Conservation (phyloP, 1,284 basidiomycete genomes). For the Moesziomyces antarcticus region DNA sequence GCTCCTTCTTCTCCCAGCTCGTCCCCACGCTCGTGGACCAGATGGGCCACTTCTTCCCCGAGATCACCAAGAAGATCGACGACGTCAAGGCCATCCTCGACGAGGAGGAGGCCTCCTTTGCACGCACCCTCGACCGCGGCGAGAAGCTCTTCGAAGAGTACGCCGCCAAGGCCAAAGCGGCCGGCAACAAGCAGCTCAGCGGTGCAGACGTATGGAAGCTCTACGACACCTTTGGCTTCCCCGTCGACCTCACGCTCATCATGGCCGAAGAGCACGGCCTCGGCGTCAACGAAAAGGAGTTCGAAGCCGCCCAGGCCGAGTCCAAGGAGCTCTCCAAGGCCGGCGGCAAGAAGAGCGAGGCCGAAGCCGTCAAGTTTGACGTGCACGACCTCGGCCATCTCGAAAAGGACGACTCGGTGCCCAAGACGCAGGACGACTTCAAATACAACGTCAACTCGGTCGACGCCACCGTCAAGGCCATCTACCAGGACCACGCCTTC, state of each 20-base stretch:
- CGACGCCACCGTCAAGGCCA: constrained; percentile 80
- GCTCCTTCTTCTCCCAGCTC: constrained; percentile 92
- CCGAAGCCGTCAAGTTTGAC: constrained; percentile 83
- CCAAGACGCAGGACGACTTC: constrained; percentile 90
- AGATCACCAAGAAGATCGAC: constrained; percentile 83
- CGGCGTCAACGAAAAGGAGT: constrained; percentile 86
- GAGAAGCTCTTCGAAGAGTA: constrained; percentile 97
- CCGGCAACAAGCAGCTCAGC: constrained; percentile 77
- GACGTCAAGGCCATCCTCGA: constrained; percentile 95
- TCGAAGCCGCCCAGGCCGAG: constrained; percentile 86
- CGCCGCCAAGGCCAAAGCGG: constrained; percentile 77
- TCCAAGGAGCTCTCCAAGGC: constrained; percentile 91
- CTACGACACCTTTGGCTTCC: constrained; percentile 99
- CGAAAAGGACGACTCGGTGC: constrained; percentile 82
- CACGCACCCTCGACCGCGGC: constrained; percentile 92
- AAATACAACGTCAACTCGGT: constrained; percentile 83
- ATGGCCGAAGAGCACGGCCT: constrained; percentile 96
- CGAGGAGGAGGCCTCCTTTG: constrained; percentile 97
- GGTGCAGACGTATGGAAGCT: constrained; percentile 96
- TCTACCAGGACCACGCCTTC: constrained; percentile 87
- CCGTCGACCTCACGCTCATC: constrained; percentile 92
- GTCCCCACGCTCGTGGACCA: constrained; percentile 88
- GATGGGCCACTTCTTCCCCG: constrained; percentile 91
- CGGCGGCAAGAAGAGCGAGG: constrained; percentile 75
- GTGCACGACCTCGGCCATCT: constrained; percentile 92